Percentiles rank a stretch among this genome's conserved stretches.
These are phyloP conservation scores for Prunella vulgaris DNA, from an alignment of 257 asterid species.

Conservation along the genomic window DNA sequence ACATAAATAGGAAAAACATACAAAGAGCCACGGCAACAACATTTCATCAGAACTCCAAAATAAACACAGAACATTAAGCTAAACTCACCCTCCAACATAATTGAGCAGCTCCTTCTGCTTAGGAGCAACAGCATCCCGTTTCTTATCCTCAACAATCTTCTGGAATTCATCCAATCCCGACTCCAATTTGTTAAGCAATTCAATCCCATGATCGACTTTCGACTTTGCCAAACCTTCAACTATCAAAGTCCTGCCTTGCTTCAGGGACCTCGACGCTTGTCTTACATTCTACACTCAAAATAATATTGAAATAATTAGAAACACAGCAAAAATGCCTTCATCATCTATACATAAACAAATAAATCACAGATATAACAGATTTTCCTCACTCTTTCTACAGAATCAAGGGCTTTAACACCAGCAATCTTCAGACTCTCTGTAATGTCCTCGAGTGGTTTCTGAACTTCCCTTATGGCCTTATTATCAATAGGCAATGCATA, in stretches of 20 bases:
- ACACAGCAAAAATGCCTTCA: background rate
- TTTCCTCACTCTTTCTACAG: conserved; percentile 80
- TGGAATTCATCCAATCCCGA: conserved; percentile 75
- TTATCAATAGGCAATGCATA: conserved; percentile 89
- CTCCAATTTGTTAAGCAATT: conserved; percentile 75
- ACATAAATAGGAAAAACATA: background rate
- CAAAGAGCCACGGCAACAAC: background rate
- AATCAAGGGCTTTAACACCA: conserved; percentile 79
- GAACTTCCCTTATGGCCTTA: conserved; percentile 94
- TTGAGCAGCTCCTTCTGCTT: conserved; percentile 94
- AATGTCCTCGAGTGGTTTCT: conserved; percentile 96
- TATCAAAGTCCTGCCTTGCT: conserved; percentile 71
- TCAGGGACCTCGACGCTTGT: conserved; percentile 79
- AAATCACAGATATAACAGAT: background rate
- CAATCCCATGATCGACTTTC: conserved; percentile 74
- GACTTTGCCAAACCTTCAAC: conserved; percentile 83
- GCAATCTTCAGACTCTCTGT: conserved; percentile 86
- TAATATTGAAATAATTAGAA: conserved; percentile 4
- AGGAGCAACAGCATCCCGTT: conserved; percentile 75
- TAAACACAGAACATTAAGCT: background rate
- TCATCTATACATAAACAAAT: background rate
- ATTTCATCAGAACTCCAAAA: background rate
- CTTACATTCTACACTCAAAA: conserved; percentile 59
- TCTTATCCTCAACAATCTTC: conserved; percentile 67
- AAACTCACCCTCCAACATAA: conserved; percentile 93